Conservation (phyloP, 1,284 basidiomycete genomes). For the Omphalotus olearius region DNA sequence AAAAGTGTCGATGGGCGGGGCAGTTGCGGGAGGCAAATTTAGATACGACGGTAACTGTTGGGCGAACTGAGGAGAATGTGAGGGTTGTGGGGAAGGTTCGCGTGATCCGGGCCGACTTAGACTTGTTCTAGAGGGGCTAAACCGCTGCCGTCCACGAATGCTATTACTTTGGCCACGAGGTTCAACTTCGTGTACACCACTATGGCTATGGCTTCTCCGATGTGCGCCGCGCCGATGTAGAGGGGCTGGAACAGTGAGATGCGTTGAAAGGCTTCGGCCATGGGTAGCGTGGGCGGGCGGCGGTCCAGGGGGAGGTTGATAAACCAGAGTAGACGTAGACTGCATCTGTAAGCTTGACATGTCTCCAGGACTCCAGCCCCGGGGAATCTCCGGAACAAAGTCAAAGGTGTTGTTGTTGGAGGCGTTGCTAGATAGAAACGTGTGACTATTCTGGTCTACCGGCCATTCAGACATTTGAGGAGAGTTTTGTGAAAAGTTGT, state of each 20-base stretch:
- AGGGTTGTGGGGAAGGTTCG: not conserved
- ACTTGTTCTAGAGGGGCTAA: slow-evolving; percentile 1
- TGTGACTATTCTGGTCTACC: not conserved
- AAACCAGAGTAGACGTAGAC: not conserved
- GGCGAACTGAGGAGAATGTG: not conserved
- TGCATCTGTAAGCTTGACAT: too few relatives aligned
- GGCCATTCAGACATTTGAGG: not conserved
- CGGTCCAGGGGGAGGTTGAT: slow-evolving; percentile 5
- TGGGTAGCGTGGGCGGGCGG: slow-evolving; percentile 1
- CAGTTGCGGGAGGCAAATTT: not conserved
- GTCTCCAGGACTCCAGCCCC: too few relatives aligned
- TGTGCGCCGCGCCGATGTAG: slow-evolving; percentile 11
- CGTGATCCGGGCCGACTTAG: slow-evolving; percentile 5
- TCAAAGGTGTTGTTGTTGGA: too few relatives aligned
- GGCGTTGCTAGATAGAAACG: not conserved
- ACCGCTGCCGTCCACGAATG: slow-evolving; percentile 3
- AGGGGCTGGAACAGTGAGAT: slow-evolving; percentile 8
- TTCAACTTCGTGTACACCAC: slow-evolving; percentile 4
- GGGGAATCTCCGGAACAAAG: too few relatives aligned
- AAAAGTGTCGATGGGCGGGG: not conserved
- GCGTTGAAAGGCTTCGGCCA: slow-evolving; percentile 7
- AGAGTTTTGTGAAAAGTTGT: not conserved
- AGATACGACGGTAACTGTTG: slow-evolving; percentile 1
- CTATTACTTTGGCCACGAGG: not conserved
- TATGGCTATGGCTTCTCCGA: slow-evolving; percentile 9